Evolutionary conservation across 768 basidiomycete species (phyloP), one percentile per base, ranked within the genome.

Genomic region (Lactarius hengduanensis): DNA sequence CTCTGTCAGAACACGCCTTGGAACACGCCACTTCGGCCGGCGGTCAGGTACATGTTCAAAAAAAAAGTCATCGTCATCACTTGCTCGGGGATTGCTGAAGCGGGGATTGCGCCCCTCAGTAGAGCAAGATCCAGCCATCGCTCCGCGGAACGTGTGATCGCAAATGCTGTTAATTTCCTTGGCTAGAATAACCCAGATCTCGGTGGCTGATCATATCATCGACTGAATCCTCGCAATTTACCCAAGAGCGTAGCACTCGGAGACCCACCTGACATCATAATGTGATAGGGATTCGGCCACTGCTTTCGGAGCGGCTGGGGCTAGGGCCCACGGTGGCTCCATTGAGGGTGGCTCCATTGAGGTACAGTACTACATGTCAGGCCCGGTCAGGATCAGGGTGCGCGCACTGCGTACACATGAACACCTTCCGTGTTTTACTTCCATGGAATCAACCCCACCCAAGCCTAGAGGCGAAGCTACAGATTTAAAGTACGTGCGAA

Each of bases 91-190:
- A 62, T 32, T 34, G 26, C 36, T 43, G 45, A 15, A 15, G 38
- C 15, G 38, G 15, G 38, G 4, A 22, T 56, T 45, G 58, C 57
- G 62, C 62, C 34, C 50, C 38, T 60, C 54, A 28, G 22, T 32
- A 26, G 26, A 26, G 20, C 32, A 5, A 61, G 68, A 66, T 61
- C 61, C 20, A 22, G 26, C 38, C 34, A 61, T 65, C 45, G 66
- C 64, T 34, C 65, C 65, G 60, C 57, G 36, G 61, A 59, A 62
- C 65, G 45, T 67, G 65, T 58, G 53, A 20, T 36, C 32, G 4
- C 67, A 36, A 50, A 59, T 50, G 61, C 38, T 22, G 28, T 67
- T 16, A 13, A 40, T 40, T 40, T 28, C 9, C 55, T n/a, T 57
- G 57, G 38, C 57, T 55, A 47, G 54, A 57, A 18, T 28, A 7